Percentiles rank a stretch among this genome's conserved stretches.
phyloP scores from a whole-genome alignment of 2,329 filamentous ascomycete species.

The Sphaerulina populicola region DNA sequence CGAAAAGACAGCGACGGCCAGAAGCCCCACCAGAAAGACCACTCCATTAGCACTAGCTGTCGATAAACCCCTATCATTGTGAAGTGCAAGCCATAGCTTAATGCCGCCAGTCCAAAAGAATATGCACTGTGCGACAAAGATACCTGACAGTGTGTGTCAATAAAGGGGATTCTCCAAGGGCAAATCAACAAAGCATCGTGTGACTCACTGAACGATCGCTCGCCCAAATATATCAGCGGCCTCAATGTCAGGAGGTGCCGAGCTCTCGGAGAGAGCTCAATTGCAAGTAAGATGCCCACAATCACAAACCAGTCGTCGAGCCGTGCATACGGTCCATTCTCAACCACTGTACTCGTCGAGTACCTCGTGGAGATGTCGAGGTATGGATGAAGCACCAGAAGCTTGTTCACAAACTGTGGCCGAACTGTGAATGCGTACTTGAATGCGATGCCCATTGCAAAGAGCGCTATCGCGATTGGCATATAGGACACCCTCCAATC shows the following conservation, averaged over 20 bases:
- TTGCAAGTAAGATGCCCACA: conserved; percentile 20
- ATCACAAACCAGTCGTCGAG: conserved; percentile 29
- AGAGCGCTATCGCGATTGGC: conserved; percentile 12
- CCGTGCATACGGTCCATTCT: conserved; percentile 22
- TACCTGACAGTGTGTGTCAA: conserved; percentile 16
- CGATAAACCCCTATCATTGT: conserved; percentile 8
- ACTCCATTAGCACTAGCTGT: conserved; percentile 22
- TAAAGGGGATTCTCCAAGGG: neutral
- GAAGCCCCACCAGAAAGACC: conserved; percentile 21
- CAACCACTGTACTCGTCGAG: conserved; percentile 13
- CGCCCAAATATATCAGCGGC: conserved; percentile 22
- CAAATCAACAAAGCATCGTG: no score
- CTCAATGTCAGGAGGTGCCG: conserved; percentile 22
- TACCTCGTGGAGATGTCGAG: conserved; percentile 22
- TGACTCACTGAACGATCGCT: conserved; percentile 27
- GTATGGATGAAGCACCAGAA: conserved; percentile 26
- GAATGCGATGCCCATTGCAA: conserved; percentile 20
- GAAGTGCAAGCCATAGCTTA: conserved; percentile 25
- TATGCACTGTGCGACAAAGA: conserved; percentile 26
- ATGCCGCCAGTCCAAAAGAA: conserved; percentile 28
- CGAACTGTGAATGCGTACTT: conserved; percentile 25
- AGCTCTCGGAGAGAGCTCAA: conserved; percentile 18
- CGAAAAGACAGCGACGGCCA: conserved; percentile 16
- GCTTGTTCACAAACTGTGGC: conserved; percentile 23
- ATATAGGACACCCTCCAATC: conserved; percentile 20